phyloP scores from a whole-genome alignment of 495 filamentous ascomycete species.

The Talaromyces liani region DNA sequence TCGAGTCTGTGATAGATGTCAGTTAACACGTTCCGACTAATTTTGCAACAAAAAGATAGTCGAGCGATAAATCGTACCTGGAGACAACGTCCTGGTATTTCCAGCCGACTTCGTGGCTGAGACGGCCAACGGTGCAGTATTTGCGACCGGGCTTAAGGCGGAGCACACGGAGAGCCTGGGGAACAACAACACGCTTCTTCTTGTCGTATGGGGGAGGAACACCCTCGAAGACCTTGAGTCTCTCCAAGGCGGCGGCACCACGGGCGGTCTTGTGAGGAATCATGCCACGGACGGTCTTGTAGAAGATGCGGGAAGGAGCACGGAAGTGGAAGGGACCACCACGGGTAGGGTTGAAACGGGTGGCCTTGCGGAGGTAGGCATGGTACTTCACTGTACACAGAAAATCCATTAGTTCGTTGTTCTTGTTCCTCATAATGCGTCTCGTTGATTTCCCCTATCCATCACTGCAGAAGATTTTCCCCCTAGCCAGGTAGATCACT shows the following conservation, averaged over 20 bases:
- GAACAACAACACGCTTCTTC: constrained; percentile 98
- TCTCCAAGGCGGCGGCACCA: constrained; percentile 90
- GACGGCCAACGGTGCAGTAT: constrained; percentile 96
- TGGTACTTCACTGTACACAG: constrained; percentile 90
- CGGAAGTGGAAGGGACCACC: constrained; percentile 99
- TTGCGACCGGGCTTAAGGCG: constrained; percentile 96
- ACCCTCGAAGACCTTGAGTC: constrained; percentile 99
- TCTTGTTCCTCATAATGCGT: neutral
- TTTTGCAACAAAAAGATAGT: no score
- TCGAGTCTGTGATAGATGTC: constrained; percentile 65
- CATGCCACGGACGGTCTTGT: constrained; percentile 99
- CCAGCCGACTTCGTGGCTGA: constrained; percentile 99
- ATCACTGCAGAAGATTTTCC: constrained; percentile 8
- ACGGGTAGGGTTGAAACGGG: constrained; percentile 97
- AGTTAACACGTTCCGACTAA: constrained; percentile 19
- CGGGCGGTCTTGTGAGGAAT: constrained; percentile 99
- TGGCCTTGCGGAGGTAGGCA: constrained; percentile 98
- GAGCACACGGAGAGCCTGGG: constrained; percentile 91
- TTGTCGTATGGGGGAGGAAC: constrained; percentile 98
- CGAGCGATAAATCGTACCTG: constrained; percentile 55
- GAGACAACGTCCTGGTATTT: constrained; percentile 99
- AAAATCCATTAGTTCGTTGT: constrained; percentile 25
- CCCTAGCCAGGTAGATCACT: constrained; percentile 4
- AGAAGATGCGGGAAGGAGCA: constrained; percentile 96
- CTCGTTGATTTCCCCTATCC: neutral